Evolutionary conservation across 2,329 filamentous ascomycete genomes (phyloP).

Genomic region (Coleophoma eucalyptorum): DNA sequence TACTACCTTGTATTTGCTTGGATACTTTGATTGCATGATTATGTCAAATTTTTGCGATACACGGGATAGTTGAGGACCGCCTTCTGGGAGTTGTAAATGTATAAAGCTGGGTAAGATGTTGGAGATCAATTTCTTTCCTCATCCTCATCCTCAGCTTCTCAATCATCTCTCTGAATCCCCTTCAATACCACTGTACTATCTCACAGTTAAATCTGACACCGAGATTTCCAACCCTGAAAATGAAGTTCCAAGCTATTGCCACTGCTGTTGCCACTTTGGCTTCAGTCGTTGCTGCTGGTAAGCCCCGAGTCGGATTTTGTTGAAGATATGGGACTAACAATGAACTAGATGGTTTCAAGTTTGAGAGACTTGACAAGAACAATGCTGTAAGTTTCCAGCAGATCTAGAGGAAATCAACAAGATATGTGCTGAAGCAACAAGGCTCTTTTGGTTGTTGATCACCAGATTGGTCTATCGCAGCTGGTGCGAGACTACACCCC

Average conservation of each 20-base stretch:
- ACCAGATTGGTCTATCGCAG: slow-evolving; percentile 55
- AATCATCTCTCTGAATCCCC: neutral
- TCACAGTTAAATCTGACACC: neutral
- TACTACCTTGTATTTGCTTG: too few species aligned
- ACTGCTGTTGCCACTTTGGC: neutral
- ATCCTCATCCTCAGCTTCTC: neutral
- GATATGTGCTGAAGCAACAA: slow-evolving; percentile 14
- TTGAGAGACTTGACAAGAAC: slow-evolving; percentile 32
- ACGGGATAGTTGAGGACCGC: too few species aligned
- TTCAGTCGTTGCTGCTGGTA: neutral
- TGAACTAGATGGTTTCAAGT: slow-evolving; percentile 13
- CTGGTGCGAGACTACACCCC: slow-evolving; percentile 64
- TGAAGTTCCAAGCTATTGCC: slow-evolving; percentile 5
- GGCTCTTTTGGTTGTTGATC: slow-evolving; percentile 54
- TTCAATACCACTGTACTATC: neutral
- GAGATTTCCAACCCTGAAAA: neutral
- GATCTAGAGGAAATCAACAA: neutral
- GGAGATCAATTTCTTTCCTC: neutral
- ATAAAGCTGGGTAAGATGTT: neutral
- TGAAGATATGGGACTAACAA: neutral
- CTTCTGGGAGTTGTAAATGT: neutral
- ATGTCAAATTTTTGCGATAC: too few species aligned
- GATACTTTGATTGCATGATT: too few species aligned
- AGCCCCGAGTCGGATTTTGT: neutral
- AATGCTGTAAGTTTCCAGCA: slow-evolving; percentile 19